Evolutionary conservation across 139 green algal species (phyloP).

Genomic region (Diplosphaera chodatii): DNA sequence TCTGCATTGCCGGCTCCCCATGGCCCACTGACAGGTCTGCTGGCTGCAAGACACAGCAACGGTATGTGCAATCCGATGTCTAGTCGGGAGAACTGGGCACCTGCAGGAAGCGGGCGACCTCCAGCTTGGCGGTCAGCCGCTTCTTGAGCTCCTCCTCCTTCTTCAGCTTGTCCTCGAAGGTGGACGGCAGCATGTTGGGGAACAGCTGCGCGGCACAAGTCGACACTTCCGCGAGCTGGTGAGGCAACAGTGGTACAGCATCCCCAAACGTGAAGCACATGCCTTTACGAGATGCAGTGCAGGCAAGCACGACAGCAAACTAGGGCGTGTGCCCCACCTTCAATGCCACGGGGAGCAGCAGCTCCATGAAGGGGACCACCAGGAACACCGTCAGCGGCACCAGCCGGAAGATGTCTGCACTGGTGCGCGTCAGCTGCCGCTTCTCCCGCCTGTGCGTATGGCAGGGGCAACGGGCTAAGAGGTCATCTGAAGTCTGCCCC

Average conservation of each 20-base stretch:
- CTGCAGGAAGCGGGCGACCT: slow-evolving; percentile 94
- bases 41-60: too few species aligned
- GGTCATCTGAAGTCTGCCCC: too few species aligned
- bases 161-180: slow-evolving; percentile 93
- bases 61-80: too few species aligned
- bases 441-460: slow-evolving; percentile 86
- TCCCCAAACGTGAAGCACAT: too few species aligned
- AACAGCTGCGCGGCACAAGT: slow-evolving; percentile 78
- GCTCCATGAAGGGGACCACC: slow-evolving; percentile 95
- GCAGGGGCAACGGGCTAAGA: too few species aligned
- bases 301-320: too few species aligned
- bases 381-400: slow-evolving; percentile 86
- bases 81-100: slow-evolving; percentile 14
- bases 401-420: slow-evolving; percentile 92
- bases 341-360: slow-evolving; percentile 89
- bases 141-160: slow-evolving; percentile 95
- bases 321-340: too few species aligned
- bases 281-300: too few species aligned
- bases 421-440: slow-evolving; percentile 90
- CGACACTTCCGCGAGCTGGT: too few species aligned
- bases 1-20: too few species aligned
- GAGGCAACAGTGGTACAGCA: too few species aligned
- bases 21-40: too few species aligned
- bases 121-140: slow-evolving; percentile 73
- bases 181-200: slow-evolving; percentile 99